Conservation (phyloP, 768 basidiomycete genomes). For the Trametes coccinea region DNA sequence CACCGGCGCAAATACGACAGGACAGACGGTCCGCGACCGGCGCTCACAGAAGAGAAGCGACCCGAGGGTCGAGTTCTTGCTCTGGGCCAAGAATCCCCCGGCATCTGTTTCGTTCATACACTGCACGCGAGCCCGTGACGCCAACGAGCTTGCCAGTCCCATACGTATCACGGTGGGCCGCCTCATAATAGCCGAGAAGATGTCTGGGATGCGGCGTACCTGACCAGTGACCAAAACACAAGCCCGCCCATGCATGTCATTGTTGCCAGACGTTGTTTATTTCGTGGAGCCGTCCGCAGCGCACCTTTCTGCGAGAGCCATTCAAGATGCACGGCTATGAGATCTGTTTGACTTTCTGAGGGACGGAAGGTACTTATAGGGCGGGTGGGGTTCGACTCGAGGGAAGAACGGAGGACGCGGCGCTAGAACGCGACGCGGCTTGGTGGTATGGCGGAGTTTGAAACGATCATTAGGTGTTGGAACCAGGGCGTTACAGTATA, state of each 20-base stretch:
- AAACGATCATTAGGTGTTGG: slow-evolving; percentile 20
- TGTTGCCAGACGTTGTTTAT: no score
- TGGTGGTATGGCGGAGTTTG: slow-evolving; percentile 18
- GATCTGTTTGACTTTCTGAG: no score
- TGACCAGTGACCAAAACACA: background rate
- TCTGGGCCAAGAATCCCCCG: no score
- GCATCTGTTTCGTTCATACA: no score
- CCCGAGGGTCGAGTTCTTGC: no score
- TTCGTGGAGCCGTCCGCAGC: no score
- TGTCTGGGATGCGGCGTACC: slow-evolving; percentile 1
- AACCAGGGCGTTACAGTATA: slow-evolving; percentile 20
- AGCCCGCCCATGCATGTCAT: background rate
- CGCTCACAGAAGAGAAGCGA: no score
- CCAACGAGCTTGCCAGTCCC: background rate
- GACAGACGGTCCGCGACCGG: no score
- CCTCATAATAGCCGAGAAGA: slow-evolving; percentile 5
- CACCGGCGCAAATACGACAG: no score
- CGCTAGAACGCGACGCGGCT: slow-evolving; percentile 17
- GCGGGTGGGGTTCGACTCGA: background rate
- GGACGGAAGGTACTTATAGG: no score
- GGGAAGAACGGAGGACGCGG: slow-evolving; percentile 13
- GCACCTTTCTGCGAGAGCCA: no score
- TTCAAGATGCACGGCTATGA: no score
- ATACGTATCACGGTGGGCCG: background rate
- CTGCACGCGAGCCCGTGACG: background rate